Base-by-base conservation (phyloP, 805 yeast species). In the Cyberlindnera misumaiensis region DNA sequence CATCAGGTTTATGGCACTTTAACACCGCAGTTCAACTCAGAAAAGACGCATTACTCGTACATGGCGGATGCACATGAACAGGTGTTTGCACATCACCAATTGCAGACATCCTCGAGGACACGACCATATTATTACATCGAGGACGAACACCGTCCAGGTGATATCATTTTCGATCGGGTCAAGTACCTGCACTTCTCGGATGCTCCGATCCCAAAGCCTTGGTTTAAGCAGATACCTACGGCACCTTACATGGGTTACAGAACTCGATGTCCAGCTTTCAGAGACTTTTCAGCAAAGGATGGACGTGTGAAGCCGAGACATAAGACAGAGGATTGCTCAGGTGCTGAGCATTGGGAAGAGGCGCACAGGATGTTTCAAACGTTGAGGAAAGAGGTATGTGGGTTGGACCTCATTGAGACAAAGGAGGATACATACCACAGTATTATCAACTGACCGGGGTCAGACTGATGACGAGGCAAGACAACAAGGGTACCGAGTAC, bases 171-270 rank as follows among this genome's bases (percentile, higher is more conserved):
- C 7, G 43, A 50, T 6, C 53, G 61, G 10, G 55, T 70, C 5
- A 71, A 68, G 48, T 62, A 75, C 38, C 53, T 78, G 22, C 88
- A 81, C 53, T 81, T 74, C 54, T 73, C 82, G 3, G 88, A 81
- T 51, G 67, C 70, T 27, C 87, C 87, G 5, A 56, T 79, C 6
- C 75, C 79, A 0, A 80, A 81, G 50, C 87, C 86, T 4, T 80
- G 87, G 87, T 53, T 42, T 34, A 18, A 40, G 13, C 46, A 47
- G 20, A 32, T 40, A 7, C 40, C 32, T 1, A 15, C 39, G 0
- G 35, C 26, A 2, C 35, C 34, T 2, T 52, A 50, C 30, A 49
- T 47, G 53, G 29, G 24, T 1, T 27, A 4, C 3, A 40, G 53
- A 34, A 36, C 41, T 0, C 34, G 57, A 9, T 53, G 57, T 37